A percentile compares a stretch with the other conserved stretches of the same genome.
Evolutionary conservation across 2,329 filamentous ascomycete genomes (phyloP).

Genomic region (Teratosphaeria nubilosa): DNA sequence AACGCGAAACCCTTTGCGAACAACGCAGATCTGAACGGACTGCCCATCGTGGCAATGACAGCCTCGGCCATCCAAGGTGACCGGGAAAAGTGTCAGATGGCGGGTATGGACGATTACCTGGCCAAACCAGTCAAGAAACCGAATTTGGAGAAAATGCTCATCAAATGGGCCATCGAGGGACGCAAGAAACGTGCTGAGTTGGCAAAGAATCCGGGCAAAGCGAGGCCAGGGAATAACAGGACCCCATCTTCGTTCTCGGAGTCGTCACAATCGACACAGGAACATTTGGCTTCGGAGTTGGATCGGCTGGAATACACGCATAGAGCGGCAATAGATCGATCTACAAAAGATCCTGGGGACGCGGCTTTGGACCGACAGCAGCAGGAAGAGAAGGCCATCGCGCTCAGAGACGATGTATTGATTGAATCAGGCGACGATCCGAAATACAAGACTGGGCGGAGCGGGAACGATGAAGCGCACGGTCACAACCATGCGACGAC

Average conservation of each 20-base stretch:
- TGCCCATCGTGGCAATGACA: constrained; percentile 74
- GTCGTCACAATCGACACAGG: constrained; percentile 22
- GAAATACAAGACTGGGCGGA: constrained; percentile 16
- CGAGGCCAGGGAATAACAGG: constrained; percentile 11
- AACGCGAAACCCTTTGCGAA: constrained; percentile 56
- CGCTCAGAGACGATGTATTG: constrained; percentile 45
- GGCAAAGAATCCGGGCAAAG: constrained; percentile 6
- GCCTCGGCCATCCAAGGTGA: constrained; percentile 70
- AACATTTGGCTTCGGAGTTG: constrained; percentile 21
- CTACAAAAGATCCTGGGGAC: constrained; percentile 37
- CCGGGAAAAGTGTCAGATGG: constrained; percentile 59
- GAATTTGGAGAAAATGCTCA: constrained; percentile 59
- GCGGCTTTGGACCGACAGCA: constrained; percentile 36
- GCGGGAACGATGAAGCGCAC: constrained; percentile 10
- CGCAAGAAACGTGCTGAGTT: constrained; percentile 22
- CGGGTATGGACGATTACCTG: constrained; percentile 66
- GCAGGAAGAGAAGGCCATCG: constrained; percentile 46
- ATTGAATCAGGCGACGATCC: constrained; percentile 37
- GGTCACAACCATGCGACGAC: constrained; percentile 4
- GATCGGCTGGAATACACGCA: constrained; percentile 27
- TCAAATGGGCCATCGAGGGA: constrained; percentile 53
- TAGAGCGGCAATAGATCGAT: constrained; percentile 29
- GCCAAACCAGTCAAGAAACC: constrained; percentile 63
- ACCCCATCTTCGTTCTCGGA: constrained; percentile 13
- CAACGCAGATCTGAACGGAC: constrained; percentile 45